Percentiles rank a stretch among this genome's conserved stretches.
phyloP scores from a whole-genome alignment of 768 basidiomycete species.

The Butyriboletus loyo region DNA sequence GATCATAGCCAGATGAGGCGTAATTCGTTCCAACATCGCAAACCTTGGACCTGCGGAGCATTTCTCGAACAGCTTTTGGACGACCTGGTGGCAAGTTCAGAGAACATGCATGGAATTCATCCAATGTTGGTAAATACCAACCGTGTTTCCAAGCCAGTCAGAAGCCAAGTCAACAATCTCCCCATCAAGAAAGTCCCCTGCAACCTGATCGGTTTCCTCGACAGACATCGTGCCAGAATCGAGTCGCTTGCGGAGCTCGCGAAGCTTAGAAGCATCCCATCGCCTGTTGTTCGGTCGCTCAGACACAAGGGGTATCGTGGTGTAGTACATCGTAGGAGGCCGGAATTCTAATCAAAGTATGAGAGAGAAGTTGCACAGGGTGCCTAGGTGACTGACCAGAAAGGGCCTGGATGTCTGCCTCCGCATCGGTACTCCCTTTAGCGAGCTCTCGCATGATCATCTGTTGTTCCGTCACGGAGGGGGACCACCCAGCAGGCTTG shows the following conservation, averaged over 20 bases:
- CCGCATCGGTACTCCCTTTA: slow-evolving; percentile 70
- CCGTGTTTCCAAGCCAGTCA: slow-evolving; percentile 97
- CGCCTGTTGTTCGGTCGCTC: slow-evolving; percentile 82
- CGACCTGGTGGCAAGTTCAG: slow-evolving; percentile 52
- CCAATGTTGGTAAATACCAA: slow-evolving; percentile 16
- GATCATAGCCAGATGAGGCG: slow-evolving; percentile 93
- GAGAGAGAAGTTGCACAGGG: neutral
- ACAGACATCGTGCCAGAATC: slow-evolving; percentile 84
- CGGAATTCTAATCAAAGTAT: slow-evolving; percentile 65
- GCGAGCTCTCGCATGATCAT: slow-evolving; percentile 95
- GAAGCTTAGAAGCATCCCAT: slow-evolving; percentile 91
- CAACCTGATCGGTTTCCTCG: slow-evolving; percentile 89
- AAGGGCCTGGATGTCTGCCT: slow-evolving; percentile 80
- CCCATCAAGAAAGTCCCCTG: slow-evolving; percentile 86
- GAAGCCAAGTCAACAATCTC: slow-evolving; percentile 95
- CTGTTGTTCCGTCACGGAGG: slow-evolving; percentile 88
- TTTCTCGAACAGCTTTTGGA: slow-evolving; percentile 95
- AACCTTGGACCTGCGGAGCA: slow-evolving; percentile 75
- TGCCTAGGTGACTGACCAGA: slow-evolving; percentile 56
- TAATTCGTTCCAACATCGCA: slow-evolving; percentile 90
- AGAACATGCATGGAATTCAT: neutral
- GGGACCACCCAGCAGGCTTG: slow-evolving; percentile 65
- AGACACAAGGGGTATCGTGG: slow-evolving; percentile 86
- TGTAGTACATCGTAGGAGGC: slow-evolving; percentile 93
- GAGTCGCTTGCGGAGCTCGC: slow-evolving; percentile 90